Evolutionary conservation across 768 basidiomycete genomes (phyloP).

Genomic region (Naganishia antarctica): DNA sequence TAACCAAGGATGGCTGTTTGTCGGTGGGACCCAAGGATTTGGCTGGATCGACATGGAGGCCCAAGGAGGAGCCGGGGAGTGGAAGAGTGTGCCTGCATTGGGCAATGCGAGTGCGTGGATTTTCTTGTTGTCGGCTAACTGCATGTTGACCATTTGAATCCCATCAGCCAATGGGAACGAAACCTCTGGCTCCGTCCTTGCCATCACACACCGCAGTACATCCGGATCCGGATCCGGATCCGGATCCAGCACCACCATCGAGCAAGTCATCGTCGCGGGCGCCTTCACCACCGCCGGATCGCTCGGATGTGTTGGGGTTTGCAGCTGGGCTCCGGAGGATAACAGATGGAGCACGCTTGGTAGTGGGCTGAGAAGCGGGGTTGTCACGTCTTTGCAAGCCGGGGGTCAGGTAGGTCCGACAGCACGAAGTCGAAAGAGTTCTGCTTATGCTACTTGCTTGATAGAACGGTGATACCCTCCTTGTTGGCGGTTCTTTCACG

Average conservation of each 20-base stretch:
- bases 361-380: slow-evolving; percentile 66
- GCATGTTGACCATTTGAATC: background rate
- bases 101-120: background rate
- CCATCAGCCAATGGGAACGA: background rate
- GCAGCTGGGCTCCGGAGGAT: slow-evolving; percentile 63
- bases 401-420: background rate
- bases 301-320: slow-evolving; percentile 69
- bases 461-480: slow-evolving; percentile 57
- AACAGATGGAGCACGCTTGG: slow-evolving; percentile 78
- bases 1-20: slow-evolving; percentile 13
- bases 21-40: slow-evolving; percentile 2
- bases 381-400: slow-evolving; percentile 60
- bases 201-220: background rate
- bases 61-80: background rate
- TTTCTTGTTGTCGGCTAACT: background rate
- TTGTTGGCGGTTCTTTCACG: slow-evolving; percentile 75
- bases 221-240: no score
- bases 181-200: slow-evolving; percentile 2
- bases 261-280: slow-evolving; percentile 70
- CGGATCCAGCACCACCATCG: background rate
- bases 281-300: slow-evolving; percentile 75
- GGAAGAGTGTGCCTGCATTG: slow-evolving; percentile 14
- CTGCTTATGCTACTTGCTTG: background rate
- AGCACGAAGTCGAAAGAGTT: background rate
- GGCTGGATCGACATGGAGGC: slow-evolving; percentile 14